Evolutionary conservation across 2,329 filamentous ascomycete genomes (phyloP), one percentile per base, ranked within the genome.

Genomic region (Neodidymelliopsis sp.): DNA sequence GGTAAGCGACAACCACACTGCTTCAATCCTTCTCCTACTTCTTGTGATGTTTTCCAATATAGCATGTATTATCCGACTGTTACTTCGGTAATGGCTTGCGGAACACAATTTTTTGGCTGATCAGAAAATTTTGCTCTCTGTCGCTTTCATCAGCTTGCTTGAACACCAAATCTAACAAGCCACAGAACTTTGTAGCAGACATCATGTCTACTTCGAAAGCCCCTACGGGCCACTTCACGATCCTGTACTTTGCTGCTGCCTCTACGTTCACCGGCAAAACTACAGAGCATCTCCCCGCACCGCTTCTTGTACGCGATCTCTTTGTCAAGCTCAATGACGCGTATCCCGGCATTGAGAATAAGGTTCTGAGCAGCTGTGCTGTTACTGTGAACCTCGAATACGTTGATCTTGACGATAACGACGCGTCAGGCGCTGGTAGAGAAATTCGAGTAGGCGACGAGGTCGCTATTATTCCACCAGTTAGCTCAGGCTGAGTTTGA

Each of bases 381-480:
- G 81, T 95, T 55, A 93, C 90, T 18, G 77, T 95, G 66, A 94
- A 95, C 60, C 75, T 93, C 43, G 82, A 90, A 49, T 95, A 95
- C 74, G 85, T 93, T 65, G 88, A 94, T 67, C 62, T 90, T 9
- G 76, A 79, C 4, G 77, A 81, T 9, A 76, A 78, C 4, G 77
- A 78, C 29, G 73, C 74, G 23, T 72, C 72, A 13, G 71, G 70
- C 10, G 73, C 73, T 35, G 75, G 74, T 12, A 59, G 78, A 19
- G 69, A 83, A 46, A 88, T 95, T 48, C 74, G 84, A 40, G 84
- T 84, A 54, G 89, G 87, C 20, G 90, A 95, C 67, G 91, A 95
- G 75, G 89, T 95, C 45, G 91, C 88, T 30, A 88, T 95, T 25
- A 93, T 95, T 48, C 90, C 91, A 24, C 90, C 91, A 8, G 91